Evolutionary conservation across 495 filamentous ascomycete species (phyloP).

Genomic region (Lepidopterella palustris): DNA sequence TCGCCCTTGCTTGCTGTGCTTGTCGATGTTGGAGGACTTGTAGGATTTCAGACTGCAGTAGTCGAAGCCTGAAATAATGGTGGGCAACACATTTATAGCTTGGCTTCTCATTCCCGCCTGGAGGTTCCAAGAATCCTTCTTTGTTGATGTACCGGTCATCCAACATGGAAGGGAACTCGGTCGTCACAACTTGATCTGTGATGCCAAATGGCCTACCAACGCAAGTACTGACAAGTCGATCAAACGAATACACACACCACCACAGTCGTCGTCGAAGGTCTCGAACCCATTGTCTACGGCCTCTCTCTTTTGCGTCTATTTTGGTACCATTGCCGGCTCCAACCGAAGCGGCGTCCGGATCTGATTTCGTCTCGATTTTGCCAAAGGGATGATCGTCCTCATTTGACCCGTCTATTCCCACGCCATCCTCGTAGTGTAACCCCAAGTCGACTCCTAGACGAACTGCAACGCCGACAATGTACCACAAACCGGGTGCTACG

Average conservation of each 20-base stretch:
- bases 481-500: slow-evolving; percentile 91
- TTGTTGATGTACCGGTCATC: slow-evolving; percentile 89
- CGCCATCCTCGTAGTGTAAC: slow-evolving; percentile 85
- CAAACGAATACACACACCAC: slow-evolving; percentile 96
- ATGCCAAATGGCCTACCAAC: slow-evolving; percentile 92
- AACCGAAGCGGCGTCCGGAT: neutral
- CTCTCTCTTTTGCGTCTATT: slow-evolving; percentile 54
- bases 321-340: slow-evolving; percentile 7
- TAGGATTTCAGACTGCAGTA: slow-evolving; percentile 90
- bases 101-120: slow-evolving; percentile 43
- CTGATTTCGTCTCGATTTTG: slow-evolving; percentile 7
- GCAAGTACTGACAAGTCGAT: slow-evolving; percentile 84
- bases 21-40: slow-evolving; percentile 91
- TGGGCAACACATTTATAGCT: slow-evolving; percentile 85
- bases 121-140: slow-evolving; percentile 55
- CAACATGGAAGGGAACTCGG: slow-evolving; percentile 77
- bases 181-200: slow-evolving; percentile 88
- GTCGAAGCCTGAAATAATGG: slow-evolving; percentile 86
- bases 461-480: slow-evolving; percentile 90
- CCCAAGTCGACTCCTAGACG: slow-evolving; percentile 87
- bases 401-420: slow-evolving; percentile 50
- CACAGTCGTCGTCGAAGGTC: slow-evolving; percentile 83
- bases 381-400: slow-evolving; percentile 22
- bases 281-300: slow-evolving; percentile 76
- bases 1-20: slow-evolving; percentile 53